A percentile compares a stretch with the other conserved stretches of the same genome.
phyloP scores from a whole-genome alignment of 176 grass and related monocot genomes.

The Hsuehochloa calcarea region DNA sequence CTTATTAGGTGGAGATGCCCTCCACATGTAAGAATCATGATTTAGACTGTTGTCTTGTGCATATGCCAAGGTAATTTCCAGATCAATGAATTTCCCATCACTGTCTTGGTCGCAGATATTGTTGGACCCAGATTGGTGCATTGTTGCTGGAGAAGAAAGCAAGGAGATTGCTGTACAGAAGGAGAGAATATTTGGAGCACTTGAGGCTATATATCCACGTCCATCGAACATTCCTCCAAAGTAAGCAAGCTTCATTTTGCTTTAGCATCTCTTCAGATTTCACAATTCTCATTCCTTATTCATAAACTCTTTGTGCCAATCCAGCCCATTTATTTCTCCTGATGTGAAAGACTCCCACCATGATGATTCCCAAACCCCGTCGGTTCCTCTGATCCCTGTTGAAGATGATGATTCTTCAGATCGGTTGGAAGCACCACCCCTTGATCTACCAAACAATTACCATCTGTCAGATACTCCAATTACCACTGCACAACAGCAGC shows the following conservation, averaged over 20 bases:
- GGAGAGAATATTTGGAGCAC: slow-evolving; percentile 73
- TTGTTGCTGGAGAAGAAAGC: slow-evolving; percentile 90
- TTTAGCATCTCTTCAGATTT: slow-evolving; percentile 25
- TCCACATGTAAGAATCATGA: slow-evolving; percentile 43
- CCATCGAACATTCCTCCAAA: slow-evolving; percentile 76
- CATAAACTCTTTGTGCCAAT: slow-evolving; percentile 12
- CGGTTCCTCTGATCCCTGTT: slow-evolving; percentile 70
- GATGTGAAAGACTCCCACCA: slow-evolving; percentile 55
- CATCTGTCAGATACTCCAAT: slow-evolving; percentile 31
- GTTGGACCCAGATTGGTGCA: slow-evolving; percentile 59
- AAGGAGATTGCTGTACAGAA: slow-evolving; percentile 62
- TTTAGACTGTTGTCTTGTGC: neutral
- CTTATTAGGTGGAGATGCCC: slow-evolving; percentile 72
- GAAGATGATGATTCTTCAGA: slow-evolving; percentile 91
- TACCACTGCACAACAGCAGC: slow-evolving; percentile 21
- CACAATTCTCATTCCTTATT: slow-evolving; percentile 19
- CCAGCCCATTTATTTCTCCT: slow-evolving; percentile 66
- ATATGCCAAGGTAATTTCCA: neutral
- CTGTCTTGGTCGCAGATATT: slow-evolving; percentile 53
- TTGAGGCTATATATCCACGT: slow-evolving; percentile 98
- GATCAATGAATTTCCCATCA: neutral
- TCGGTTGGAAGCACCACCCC: slow-evolving; percentile 36
- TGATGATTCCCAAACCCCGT: slow-evolving; percentile 62
- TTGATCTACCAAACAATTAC: slow-evolving; percentile 28
- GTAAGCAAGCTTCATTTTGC: slow-evolving; percentile 51